A percentile compares a stretch with the other conserved stretches of the same genome.
Evolutionary conservation across 2,329 filamentous ascomycete genomes (phyloP).

Genomic region (Xylariaceae sp.): DNA sequence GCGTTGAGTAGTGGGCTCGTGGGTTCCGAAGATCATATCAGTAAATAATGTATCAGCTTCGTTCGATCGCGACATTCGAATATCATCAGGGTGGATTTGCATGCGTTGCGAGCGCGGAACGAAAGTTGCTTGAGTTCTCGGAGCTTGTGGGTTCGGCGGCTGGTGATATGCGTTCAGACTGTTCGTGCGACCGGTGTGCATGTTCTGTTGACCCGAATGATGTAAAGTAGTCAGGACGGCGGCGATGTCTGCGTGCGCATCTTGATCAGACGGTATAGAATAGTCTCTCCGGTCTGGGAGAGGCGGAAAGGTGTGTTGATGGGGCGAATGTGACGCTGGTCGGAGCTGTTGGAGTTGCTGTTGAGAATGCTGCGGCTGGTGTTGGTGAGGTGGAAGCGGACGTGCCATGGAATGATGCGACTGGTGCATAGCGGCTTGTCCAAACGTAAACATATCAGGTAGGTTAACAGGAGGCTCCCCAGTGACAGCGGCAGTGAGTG

Average conservation of each 20-base stretch:
- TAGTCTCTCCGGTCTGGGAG: slow-evolving; percentile 19
- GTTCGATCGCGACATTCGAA: slow-evolving; percentile 25
- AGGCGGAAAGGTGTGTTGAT: slow-evolving; percentile 22
- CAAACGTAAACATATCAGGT: slow-evolving; percentile 28
- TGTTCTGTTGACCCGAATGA: slow-evolving; percentile 25
- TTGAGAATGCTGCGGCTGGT: slow-evolving; percentile 20
- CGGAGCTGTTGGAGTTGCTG: slow-evolving; percentile 18
- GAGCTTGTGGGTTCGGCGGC: slow-evolving; percentile 18
- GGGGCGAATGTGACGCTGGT: slow-evolving; percentile 7
- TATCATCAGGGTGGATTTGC: slow-evolving; percentile 18
- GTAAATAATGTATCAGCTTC: slow-evolving; percentile 33
- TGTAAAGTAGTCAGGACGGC: slow-evolving; percentile 29
- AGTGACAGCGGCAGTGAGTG: slow-evolving; percentile 26
- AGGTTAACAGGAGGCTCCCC: slow-evolving; percentile 26
- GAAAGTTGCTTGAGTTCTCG: slow-evolving; percentile 20
- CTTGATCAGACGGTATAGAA: slow-evolving; percentile 24
- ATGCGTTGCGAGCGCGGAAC: slow-evolving; percentile 17
- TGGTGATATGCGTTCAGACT: slow-evolving; percentile 18
- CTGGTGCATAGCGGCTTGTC: slow-evolving; percentile 24
- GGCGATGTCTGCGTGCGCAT: slow-evolving; percentile 27
- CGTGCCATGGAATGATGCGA: slow-evolving; percentile 11
- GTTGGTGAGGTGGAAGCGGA: slow-evolving; percentile 27
- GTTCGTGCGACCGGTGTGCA: slow-evolving; percentile 17
- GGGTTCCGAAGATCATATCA: slow-evolving; percentile 38
- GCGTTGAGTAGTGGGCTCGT: slow-evolving; percentile 20